Percentiles rank a stretch among this genome's conserved stretches.
Conservation (phyloP, 1,139 yeast genomes). For the Pichia sp. region DNA sequence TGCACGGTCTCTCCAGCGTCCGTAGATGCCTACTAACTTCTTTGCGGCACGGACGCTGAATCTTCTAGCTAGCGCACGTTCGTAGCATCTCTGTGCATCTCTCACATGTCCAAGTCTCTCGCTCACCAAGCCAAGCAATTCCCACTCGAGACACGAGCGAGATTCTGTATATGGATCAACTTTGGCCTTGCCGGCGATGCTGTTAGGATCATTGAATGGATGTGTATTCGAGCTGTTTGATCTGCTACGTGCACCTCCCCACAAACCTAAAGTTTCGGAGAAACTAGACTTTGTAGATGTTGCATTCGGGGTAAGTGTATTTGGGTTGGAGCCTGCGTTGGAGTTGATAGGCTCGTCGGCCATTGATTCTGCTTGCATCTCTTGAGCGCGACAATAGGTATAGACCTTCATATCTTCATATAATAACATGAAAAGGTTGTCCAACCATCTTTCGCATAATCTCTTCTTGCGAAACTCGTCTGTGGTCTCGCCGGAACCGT, state of each 20-base stretch:
- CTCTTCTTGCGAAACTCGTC: slow-evolving; percentile 37
- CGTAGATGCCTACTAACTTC: slow-evolving; percentile 66
- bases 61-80: slow-evolving; percentile 50
- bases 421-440: slow-evolving; percentile 54
- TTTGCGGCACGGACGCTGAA: slow-evolving; percentile 79
- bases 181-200: slow-evolving; percentile 32
- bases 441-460: slow-evolving; percentile 61
- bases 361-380: slow-evolving; percentile 25
- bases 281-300: not conserved
- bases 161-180: slow-evolving; percentile 15
- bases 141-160: slow-evolving; percentile 54
- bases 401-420: slow-evolving; percentile 57
- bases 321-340: not conserved
- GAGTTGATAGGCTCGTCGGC: slow-evolving; percentile 6
- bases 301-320: not conserved
- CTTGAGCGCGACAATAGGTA: slow-evolving; percentile 56
- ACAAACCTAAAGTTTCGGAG: slow-evolving; percentile 10
- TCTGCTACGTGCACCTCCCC: slow-evolving; percentile 11
- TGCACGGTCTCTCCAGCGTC: slow-evolving; percentile 31
- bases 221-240: not conserved
- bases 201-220: not conserved
- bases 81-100: slow-evolving; percentile 60
- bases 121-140: slow-evolving; percentile 51
- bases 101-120: slow-evolving; percentile 51
- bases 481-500: slow-evolving; percentile 41